phyloP scores from a whole-genome alignment of 2,329 filamentous ascomycete species.

The Aspergillus sojae region DNA sequence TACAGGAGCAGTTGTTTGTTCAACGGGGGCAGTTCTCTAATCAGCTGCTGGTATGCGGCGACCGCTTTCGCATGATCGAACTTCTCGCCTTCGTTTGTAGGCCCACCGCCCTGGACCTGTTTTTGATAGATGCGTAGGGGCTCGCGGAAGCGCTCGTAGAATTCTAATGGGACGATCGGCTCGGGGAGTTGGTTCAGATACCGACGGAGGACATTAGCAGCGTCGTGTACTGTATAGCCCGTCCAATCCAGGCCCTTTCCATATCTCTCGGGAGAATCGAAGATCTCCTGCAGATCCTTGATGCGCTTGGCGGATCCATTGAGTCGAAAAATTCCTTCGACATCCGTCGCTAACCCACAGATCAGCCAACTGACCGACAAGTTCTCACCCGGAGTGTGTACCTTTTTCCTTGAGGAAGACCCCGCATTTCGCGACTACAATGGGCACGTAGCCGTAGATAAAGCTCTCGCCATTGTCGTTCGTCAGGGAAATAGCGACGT shows the following conservation, averaged over 20 bases:
- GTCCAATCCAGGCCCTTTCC: slow-evolving; percentile 97
- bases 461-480: slow-evolving; percentile 93
- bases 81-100: slow-evolving; percentile 69
- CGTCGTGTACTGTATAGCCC: slow-evolving; percentile 97
- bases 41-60: slow-evolving; percentile 79
- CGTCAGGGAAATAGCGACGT: slow-evolving; percentile 94
- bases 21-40: slow-evolving; percentile 87
- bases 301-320: slow-evolving; percentile 97
- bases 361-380: slow-evolving; percentile 24
- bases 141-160: slow-evolving; percentile 88
- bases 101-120: slow-evolving; percentile 71
- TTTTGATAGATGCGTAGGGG: slow-evolving; percentile 72
- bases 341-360: slow-evolving; percentile 71
- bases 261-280: slow-evolving; percentile 93
- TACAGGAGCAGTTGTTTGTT: slow-evolving; percentile 94
- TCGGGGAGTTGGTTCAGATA: slow-evolving; percentile 97
- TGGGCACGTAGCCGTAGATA: slow-evolving; percentile 97
- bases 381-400: slow-evolving; percentile 49
- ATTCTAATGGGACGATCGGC: slow-evolving; percentile 90
- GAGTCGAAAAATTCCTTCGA: slow-evolving; percentile 95
- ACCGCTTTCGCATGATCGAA: slow-evolving; percentile 79
- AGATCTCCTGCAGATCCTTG: slow-evolving; percentile 89
- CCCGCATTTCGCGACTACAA: slow-evolving; percentile 96
- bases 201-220: slow-evolving; percentile 89
- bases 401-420: slow-evolving; percentile 98